Base-by-base conservation (phyloP, 2,329 filamentous ascomycete genomes). In the Cordyceps militaris region DNA sequence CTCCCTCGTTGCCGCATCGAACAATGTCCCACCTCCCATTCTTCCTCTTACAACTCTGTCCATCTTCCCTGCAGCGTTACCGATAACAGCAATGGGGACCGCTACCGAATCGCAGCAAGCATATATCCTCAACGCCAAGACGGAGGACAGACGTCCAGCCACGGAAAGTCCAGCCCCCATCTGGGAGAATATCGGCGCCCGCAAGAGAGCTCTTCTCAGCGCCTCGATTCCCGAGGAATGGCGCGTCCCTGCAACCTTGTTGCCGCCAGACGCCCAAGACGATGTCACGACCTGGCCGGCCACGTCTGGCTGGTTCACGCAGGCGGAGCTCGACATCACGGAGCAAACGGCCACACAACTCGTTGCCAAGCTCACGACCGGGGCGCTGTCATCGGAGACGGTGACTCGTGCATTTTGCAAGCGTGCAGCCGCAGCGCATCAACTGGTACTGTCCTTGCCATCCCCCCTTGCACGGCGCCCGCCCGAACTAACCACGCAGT, bases 271-370 rank as follows among this genome's bases (percentile, higher is more conserved):
- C 0, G 73, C 75, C 34, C 77, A 83, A 63, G 71, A 78, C 47
- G 77, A 86, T 64, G 79, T 87, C 16, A 81, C 78, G 0, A 63
- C 63, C 3, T 86, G 83, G 69, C 82, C 84, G 65, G 64, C 72
- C 52, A 65, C 66, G 0, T 87, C 82, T 1, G 82, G 82, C 2
- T 84, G 84, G 76, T 84, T 88, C 61, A 82, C 76, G 0, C 28
- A 66, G 0, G 61, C 68, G 9, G 79, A 82, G 62, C 63, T 80
- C 6, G 69, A 69, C 19, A 76, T 82, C 38, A 82, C 80, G 0
- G 70, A 69, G 28, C 71, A 74, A 48, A 74, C 76, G 58, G 75
- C 73, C 0, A 65, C 69, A 9, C 69, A 69, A 16, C 69, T 81
- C 23, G 68, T 74, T 0, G 64, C 66, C 46, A 70, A 67, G 42